A percentile compares a stretch with the other conserved stretches of the same genome.
These are phyloP conservation scores for Cynara cardunculus DNA, from an alignment of 129 eudicot species.

Conservation along the genomic window DNA sequence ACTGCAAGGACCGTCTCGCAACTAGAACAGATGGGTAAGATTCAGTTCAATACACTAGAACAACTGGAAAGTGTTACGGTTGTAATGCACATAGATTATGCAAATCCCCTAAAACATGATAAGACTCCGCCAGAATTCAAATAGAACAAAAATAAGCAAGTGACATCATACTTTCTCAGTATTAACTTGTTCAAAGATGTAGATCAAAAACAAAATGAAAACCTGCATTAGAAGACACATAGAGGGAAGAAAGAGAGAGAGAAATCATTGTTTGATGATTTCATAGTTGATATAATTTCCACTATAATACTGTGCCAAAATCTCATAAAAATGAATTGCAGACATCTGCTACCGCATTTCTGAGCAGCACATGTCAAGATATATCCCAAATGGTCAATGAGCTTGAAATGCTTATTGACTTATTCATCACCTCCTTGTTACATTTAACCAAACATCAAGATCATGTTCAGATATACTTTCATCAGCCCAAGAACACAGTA, in stretches of 20 bases:
- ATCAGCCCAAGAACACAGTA: background rate
- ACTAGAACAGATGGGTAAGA: constrained; percentile 4
- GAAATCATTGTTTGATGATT: background rate
- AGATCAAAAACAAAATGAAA: background rate
- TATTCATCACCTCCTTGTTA: background rate
- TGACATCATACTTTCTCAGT: background rate
- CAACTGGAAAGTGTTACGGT: background rate
- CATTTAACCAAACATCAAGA: background rate
- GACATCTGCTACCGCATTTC: too few relatives aligned
- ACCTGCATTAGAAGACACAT: background rate
- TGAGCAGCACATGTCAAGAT: too few relatives aligned
- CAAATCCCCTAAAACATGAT: background rate
- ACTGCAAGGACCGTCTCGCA: constrained; percentile 1
- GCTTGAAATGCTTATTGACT: background rate
- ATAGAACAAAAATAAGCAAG: background rate
- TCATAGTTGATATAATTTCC: background rate
- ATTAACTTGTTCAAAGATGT: background rate
- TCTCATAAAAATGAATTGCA: background rate
- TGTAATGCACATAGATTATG: background rate
- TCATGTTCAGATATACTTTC: background rate
- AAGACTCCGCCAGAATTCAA: background rate
- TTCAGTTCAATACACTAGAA: constrained; percentile 1
- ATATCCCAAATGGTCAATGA: background rate
- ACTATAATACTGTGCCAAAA: background rate
- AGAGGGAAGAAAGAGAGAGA: background rate